These are phyloP conservation scores for Peronosclerospora sorghi DNA, from an alignment of 352 stramenopile species.

Conservation along the genomic window DNA sequence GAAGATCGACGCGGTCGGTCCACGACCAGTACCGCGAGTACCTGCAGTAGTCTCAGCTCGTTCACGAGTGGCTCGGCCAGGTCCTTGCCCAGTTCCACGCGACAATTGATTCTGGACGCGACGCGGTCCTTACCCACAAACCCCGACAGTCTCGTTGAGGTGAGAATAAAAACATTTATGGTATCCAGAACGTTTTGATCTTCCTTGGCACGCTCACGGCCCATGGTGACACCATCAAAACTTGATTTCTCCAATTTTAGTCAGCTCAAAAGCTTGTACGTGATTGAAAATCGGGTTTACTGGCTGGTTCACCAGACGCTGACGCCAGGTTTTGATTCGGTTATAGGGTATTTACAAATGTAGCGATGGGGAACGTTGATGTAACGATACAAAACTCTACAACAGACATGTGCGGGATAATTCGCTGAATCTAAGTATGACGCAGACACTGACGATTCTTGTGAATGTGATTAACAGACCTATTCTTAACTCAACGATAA, in stretches of 20 bases:
- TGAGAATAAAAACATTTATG: neutral
- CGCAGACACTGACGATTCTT: neutral
- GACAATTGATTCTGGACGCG: no score
- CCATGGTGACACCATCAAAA: neutral
- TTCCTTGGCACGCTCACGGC: neutral
- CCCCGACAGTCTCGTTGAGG: neutral
- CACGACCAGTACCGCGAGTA: no score
- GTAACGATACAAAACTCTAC: neutral
- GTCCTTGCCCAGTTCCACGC: no score
- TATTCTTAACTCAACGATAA: neutral
- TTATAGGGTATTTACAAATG: neutral
- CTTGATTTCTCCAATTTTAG: neutral
- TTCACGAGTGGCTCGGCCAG: no score
- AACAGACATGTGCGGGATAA: neutral
- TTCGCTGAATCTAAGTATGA: neutral
- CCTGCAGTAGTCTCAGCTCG: no score
- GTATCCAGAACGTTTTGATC: neutral
- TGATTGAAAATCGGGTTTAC: neutral
- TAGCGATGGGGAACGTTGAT: neutral
- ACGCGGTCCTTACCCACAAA: no score
- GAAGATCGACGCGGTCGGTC: no score
- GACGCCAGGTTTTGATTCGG: neutral
- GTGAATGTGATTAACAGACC: neutral
- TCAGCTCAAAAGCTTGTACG: neutral
- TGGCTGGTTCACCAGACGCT: neutral